These are phyloP conservation scores for Cucurbita pepo DNA, from an alignment of 306 rosid species.

Conservation along the genomic window DNA sequence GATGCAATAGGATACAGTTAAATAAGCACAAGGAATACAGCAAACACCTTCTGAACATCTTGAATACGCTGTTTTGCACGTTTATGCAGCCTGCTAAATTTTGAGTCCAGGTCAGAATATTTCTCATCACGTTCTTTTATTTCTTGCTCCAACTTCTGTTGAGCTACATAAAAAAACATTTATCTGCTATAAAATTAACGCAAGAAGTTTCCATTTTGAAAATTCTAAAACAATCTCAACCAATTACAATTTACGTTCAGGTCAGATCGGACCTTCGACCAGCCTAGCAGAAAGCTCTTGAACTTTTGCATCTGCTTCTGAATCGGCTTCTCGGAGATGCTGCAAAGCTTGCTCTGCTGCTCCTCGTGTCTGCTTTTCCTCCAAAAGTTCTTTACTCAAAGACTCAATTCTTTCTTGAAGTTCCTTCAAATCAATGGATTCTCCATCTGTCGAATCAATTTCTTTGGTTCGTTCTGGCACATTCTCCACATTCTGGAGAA, in stretches of 20 bases:
- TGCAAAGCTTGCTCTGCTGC: conserved; percentile 85
- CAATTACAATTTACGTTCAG: neutral
- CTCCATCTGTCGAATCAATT: conserved; percentile 18
- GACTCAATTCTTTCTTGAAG: conserved; percentile 39
- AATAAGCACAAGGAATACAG: conserved; percentile 2
- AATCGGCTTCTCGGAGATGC: conserved; percentile 52
- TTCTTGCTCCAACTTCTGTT: conserved; percentile 61
- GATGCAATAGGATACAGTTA: neutral
- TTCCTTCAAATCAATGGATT: conserved; percentile 28
- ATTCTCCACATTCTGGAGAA: conserved; percentile 8
- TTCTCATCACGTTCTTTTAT: conserved; percentile 84
- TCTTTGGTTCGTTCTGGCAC: conserved; percentile 15
- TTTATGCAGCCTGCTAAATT: conserved; percentile 86
- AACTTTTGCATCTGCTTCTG: conserved; percentile 69
- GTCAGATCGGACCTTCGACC: conserved; percentile 46
- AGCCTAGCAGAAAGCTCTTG: conserved; percentile 72
- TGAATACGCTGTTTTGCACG: conserved; percentile 98
- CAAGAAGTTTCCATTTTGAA: neutral
- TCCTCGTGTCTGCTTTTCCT: conserved; percentile 67
- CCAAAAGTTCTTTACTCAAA: conserved; percentile 45
- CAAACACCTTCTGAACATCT: conserved; percentile 75
- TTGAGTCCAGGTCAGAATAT: conserved; percentile 80
- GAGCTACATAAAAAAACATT: conserved; percentile 37
- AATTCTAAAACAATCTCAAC: neutral
- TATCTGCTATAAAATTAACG: conserved; percentile 8